Percentiles rank a stretch among this genome's conserved stretches.
Conservation (phyloP, 805 yeast species). For the Ogataea populi-albae region DNA sequence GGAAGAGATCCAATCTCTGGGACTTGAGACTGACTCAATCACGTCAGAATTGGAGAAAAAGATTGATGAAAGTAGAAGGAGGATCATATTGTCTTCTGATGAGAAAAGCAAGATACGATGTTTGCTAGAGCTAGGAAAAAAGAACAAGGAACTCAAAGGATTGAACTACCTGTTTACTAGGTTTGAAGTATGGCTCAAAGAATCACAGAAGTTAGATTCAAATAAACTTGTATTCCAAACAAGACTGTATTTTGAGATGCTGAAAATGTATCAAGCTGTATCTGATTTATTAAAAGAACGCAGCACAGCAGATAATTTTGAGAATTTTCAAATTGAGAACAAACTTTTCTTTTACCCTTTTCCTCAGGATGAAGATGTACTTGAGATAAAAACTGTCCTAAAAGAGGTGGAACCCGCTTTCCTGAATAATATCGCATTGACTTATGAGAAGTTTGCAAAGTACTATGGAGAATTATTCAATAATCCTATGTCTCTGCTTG, state of each 20-base stretch:
- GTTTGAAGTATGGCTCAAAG: neutral
- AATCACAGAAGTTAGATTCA: neutral
- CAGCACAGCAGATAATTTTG: neutral
- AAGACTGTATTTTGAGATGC: neutral
- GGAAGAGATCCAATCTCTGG: no score
- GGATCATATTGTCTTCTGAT: no score
- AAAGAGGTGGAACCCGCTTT: neutral
- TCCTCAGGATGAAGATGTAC: constrained; percentile 1
- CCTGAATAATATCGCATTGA: neutral
- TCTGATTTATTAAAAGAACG: neutral
- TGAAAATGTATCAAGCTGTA: constrained; percentile 4
- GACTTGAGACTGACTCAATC: no score
- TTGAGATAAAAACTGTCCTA: no score
- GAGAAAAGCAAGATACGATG: neutral
- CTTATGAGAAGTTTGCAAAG: neutral
- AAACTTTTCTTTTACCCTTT: constrained; percentile 1
- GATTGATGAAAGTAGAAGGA: no score
- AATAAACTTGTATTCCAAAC: constrained; percentile 1
- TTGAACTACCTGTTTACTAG: neutral
- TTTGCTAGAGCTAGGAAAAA: neutral
- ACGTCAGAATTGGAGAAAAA: no score
- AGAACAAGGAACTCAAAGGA: neutral
- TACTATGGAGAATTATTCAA: neutral
- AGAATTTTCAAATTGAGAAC: neutral
- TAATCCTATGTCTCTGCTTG: neutral